Conservation (phyloP, 2,329 filamentous ascomycete genomes). For the Fusarium concolor region DNA sequence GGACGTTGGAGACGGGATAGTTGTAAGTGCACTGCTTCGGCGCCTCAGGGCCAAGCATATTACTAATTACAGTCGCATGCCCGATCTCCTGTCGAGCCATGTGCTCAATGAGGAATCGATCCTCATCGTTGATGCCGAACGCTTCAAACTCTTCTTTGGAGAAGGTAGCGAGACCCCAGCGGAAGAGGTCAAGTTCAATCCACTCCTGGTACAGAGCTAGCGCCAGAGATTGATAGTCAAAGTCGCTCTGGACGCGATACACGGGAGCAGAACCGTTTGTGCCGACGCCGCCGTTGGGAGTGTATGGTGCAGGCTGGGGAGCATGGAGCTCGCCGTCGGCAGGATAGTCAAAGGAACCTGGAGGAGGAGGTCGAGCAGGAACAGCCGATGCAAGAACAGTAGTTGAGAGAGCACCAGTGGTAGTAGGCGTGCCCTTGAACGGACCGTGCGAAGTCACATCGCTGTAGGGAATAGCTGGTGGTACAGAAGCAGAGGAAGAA, state of each 20-base stretch:
- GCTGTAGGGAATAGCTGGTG: slow-evolving; percentile 54
- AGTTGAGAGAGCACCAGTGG: slow-evolving; percentile 75
- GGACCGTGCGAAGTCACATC: slow-evolving; percentile 76
- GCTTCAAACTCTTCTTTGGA: slow-evolving; percentile 75
- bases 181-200: slow-evolving; percentile 87
- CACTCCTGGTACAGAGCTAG: slow-evolving; percentile 84
- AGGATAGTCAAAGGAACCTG: slow-evolving; percentile 76
- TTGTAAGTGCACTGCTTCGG: slow-evolving; percentile 83
- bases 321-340: slow-evolving; percentile 75
- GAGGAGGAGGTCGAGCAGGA: slow-evolving; percentile 65
- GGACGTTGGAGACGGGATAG: slow-evolving; percentile 80
- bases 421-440: slow-evolving; percentile 72
- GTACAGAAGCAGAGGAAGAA: slow-evolving; percentile 47
- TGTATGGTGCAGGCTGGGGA: slow-evolving; percentile 77
- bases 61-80: slow-evolving; percentile 80
- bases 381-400: slow-evolving; percentile 68
- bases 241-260: slow-evolving; percentile 83
- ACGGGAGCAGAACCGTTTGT: slow-evolving; percentile 82
- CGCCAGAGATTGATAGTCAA: slow-evolving; percentile 82
- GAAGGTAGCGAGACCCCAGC: slow-evolving; percentile 78
- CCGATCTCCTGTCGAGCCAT: slow-evolving; percentile 84
- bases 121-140: slow-evolving; percentile 75
- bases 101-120: slow-evolving; percentile 77
- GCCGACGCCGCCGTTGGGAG: slow-evolving; percentile 77
- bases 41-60: slow-evolving; percentile 78